A percentile compares a stretch with the other conserved stretches of the same genome.
Conservation (phyloP, 2,329 filamentous ascomycete genomes). For the Capronia epimyces region DNA sequence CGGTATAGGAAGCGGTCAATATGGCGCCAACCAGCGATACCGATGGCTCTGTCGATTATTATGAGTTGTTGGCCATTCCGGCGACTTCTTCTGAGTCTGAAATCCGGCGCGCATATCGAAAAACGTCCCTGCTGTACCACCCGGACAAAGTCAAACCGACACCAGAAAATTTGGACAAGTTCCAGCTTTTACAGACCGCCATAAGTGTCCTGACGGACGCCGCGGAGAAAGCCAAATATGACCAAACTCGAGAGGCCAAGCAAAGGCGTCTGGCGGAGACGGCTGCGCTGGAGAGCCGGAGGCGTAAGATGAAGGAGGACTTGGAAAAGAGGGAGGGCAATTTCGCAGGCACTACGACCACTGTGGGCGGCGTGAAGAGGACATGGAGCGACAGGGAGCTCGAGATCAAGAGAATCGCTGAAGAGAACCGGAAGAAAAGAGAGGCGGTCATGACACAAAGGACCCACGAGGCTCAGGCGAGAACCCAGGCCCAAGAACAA, state of each 20-base stretch:
- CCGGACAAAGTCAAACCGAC: conserved; percentile 81
- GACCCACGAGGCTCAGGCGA: conserved; percentile 37
- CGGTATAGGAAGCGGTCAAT: conserved; percentile 30
- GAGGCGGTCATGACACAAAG: conserved; percentile 44
- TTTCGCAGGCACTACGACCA: conserved; percentile 25
- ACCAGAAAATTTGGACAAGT: conserved; percentile 65
- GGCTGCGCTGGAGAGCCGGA: conserved; percentile 66
- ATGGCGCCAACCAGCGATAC: conserved; percentile 50
- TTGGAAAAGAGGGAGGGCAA: conserved; percentile 63
- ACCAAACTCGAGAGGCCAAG: conserved; percentile 66
- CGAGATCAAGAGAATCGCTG: conserved; percentile 50
- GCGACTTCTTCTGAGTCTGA: conserved; percentile 63
- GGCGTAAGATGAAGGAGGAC: conserved; percentile 76
- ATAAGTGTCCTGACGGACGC: conserved; percentile 73
- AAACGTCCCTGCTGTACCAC: conserved; percentile 82
- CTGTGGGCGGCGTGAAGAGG: conserved; percentile 52
- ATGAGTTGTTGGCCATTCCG: conserved; percentile 63
- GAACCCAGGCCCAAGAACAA: conserved; percentile 33
- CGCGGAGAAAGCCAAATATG: conserved; percentile 68
- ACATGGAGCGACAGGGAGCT: conserved; percentile 50
- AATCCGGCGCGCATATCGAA: conserved; percentile 77
- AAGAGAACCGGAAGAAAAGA: conserved; percentile 48
- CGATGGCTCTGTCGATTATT: conserved; percentile 66
- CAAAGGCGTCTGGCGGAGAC: conserved; percentile 65
- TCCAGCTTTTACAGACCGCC: conserved; percentile 80